Conservation (phyloP, 1,139 yeast species). For the Sugiyamaella japonica region DNA sequence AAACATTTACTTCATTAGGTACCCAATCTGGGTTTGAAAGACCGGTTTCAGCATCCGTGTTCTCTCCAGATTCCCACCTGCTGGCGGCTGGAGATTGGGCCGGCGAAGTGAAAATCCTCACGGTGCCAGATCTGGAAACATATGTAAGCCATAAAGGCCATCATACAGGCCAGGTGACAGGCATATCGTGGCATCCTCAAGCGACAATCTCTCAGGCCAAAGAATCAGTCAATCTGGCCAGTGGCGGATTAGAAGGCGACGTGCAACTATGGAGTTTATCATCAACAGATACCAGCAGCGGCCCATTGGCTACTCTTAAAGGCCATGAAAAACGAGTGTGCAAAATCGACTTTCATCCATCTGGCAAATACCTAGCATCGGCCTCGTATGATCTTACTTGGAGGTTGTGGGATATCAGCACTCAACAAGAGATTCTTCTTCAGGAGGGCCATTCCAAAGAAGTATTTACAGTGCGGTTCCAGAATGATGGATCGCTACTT, state of each 20-base stretch:
- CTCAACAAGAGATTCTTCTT: constrained; percentile 47
- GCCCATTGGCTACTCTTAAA: constrained; percentile 30
- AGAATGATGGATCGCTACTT: constrained; percentile 74
- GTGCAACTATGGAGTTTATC: constrained; percentile 50
- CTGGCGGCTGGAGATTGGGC: constrained; percentile 85
- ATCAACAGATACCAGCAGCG: not conserved
- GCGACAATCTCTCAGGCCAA: constrained; percentile 29
- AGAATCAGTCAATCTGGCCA: constrained; percentile 38
- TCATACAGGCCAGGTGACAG: constrained; percentile 65
- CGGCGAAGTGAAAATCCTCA: constrained; percentile 61
- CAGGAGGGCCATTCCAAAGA: constrained; percentile 91
- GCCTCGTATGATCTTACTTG: constrained; percentile 88
- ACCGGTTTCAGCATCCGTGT: constrained; percentile 62
- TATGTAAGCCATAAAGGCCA: constrained; percentile 42
- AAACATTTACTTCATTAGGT: constrained; percentile 53
- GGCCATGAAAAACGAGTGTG: constrained; percentile 62
- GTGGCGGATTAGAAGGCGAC: constrained; percentile 69
- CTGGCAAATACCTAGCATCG: constrained; percentile 55
- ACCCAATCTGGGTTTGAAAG: constrained; percentile 69
- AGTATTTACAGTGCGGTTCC: constrained; percentile 63
- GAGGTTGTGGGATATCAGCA: constrained; percentile 78
- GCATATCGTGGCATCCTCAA: constrained; percentile 61
- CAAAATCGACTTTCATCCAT: constrained; percentile 66
- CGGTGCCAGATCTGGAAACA: constrained; percentile 44
- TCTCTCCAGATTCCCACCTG: constrained; percentile 42